Evolutionary conservation across 768 basidiomycete genomes (phyloP).

Genomic region (Tylopilus felleus): DNA sequence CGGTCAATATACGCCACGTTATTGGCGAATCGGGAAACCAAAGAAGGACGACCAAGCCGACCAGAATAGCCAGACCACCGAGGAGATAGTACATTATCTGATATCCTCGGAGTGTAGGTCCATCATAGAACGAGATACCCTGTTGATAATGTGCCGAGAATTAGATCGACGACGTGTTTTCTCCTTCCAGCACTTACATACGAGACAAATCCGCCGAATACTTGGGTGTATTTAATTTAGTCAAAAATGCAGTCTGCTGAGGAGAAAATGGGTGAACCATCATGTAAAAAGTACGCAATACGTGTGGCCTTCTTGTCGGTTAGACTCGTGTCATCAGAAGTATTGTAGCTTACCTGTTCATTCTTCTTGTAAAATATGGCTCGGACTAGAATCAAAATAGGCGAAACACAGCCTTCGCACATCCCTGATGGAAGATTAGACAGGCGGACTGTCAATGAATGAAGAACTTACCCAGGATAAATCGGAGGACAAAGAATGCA

Average conservation of each 20-base stretch:
- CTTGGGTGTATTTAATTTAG: not conserved
- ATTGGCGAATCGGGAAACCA: slow-evolving; percentile 41
- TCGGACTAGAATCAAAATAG: not conserved
- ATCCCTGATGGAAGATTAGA: not conserved
- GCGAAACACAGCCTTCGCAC: not conserved
- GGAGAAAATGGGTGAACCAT: slow-evolving; percentile 23
- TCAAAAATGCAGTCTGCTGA: not conserved
- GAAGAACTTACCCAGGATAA: not conserved
- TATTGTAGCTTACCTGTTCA: slow-evolving; percentile 31
- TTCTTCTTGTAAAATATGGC: slow-evolving; percentile 25
- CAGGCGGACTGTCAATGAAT: not conserved
- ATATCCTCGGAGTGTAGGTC: slow-evolving; percentile 21
- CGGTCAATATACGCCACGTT: slow-evolving; percentile 34
- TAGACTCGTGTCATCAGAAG: not conserved
- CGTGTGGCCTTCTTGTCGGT: slow-evolving; percentile 11
- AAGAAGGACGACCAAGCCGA: slow-evolving; percentile 32
- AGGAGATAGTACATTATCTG: slow-evolving; percentile 31
- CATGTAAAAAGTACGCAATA: slow-evolving; percentile 37
- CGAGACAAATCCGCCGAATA: slow-evolving; percentile 34
- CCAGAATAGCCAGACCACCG: slow-evolving; percentile 37
- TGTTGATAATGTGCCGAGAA: not conserved
- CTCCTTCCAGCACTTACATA: slow-evolving; percentile 21
- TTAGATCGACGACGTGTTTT: not conserved
- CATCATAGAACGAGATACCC: slow-evolving; percentile 33
- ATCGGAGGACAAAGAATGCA: not conserved